Percentiles rank a stretch among this genome's conserved stretches.
phyloP scores from a whole-genome alignment of 306 rosid species.

The Astragalus glycyphyllos region DNA sequence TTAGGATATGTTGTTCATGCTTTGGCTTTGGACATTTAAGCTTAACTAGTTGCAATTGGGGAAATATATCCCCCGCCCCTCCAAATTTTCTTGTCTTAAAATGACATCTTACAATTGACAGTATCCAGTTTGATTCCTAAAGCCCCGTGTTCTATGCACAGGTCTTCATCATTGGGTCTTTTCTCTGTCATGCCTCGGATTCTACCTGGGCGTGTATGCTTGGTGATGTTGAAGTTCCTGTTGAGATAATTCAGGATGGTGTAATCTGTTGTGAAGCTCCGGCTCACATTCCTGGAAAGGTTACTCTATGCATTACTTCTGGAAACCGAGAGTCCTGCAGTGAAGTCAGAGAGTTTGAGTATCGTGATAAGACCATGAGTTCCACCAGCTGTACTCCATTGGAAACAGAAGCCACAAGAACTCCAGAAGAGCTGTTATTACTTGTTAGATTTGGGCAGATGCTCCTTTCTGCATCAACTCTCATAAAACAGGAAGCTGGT shows the following conservation, averaged over 20 bases:
- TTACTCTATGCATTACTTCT: conserved; percentile 80
- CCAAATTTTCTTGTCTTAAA: conserved; percentile 5
- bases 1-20: conserved; percentile 20
- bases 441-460: conserved; percentile 84
- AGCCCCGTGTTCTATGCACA: conserved; percentile 47
- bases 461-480: conserved; percentile 64
- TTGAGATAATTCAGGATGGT: conserved; percentile 83
- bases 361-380: conserved; percentile 51
- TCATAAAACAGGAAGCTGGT: conserved; percentile 58
- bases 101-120: conserved; percentile 21
- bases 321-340: conserved; percentile 92
- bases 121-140: conserved; percentile 34
- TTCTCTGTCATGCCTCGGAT: conserved; percentile 75
- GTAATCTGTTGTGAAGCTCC: conserved; percentile 84
- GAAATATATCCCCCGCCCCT: background rate
- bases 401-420: conserved; percentile 58
- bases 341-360: conserved; percentile 88
- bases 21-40: conserved; percentile 17
- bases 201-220: conserved; percentile 95
- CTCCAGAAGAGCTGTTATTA: conserved; percentile 82
- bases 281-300: conserved; percentile 76
- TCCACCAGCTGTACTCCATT: conserved; percentile 47
- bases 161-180: conserved; percentile 85
- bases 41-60: conserved; percentile 6
- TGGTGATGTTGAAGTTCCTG: conserved; percentile 83